These are phyloP conservation scores for Mortierella hygrophila DNA, from an alignment of 192 early-diverging fungal genomes.

Conservation along the genomic window DNA sequence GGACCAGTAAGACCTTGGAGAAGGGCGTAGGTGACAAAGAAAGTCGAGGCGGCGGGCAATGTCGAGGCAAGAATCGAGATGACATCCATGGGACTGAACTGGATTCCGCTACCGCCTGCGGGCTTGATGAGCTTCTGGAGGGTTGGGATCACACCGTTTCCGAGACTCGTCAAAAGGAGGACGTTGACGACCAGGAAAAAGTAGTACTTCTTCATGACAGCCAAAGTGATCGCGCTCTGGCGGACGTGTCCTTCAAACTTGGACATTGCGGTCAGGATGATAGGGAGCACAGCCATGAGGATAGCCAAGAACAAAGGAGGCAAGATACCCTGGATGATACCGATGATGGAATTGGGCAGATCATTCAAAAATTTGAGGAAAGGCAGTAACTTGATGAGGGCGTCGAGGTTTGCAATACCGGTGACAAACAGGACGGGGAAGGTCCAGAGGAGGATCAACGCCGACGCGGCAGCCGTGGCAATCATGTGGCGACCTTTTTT, in stretches of 20 bases:
- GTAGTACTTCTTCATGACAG: constrained; percentile 72
- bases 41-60: constrained; percentile 82
- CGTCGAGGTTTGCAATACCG: constrained; percentile 25
- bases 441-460: constrained; percentile 80
- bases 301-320: constrained; percentile 80
- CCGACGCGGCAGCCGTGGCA: constrained; percentile 64
- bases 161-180: constrained; percentile 80
- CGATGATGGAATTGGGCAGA: constrained; percentile 46
- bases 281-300: constrained; percentile 78
- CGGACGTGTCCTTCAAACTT: constrained; percentile 43
- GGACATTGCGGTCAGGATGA: constrained; percentile 69
- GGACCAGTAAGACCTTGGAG: constrained; percentile 74
- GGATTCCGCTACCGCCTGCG: not conserved
- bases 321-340: constrained; percentile 77
- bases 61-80: constrained; percentile 65
- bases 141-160: constrained; percentile 69
- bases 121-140: not conserved
- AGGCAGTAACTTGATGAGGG: constrained; percentile 17
- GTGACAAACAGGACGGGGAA: constrained; percentile 62
- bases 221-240: constrained; percentile 17
- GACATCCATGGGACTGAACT: constrained; percentile 32
- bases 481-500: constrained; percentile 69
- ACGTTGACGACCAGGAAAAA: constrained; percentile 88
- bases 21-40: constrained; percentile 89
- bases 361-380: constrained; percentile 48